Evolutionary conservation across 1,284 basidiomycete species (phyloP).

Genomic region (Boletus austroedulis): DNA sequence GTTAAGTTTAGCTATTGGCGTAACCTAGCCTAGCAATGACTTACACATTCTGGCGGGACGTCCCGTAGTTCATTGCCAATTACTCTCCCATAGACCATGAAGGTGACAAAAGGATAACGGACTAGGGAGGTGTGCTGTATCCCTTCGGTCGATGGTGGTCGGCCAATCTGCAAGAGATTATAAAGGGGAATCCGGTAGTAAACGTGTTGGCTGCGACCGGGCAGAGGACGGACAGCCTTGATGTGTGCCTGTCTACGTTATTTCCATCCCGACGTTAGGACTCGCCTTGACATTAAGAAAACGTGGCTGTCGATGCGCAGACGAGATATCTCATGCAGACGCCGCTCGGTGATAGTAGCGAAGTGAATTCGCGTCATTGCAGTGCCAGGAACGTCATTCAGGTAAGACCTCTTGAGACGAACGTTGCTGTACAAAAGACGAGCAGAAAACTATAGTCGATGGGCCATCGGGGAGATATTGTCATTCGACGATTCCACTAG

Average conservation of each 20-base stretch:
- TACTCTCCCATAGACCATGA: constrained; percentile 33
- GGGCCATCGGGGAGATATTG: neutral
- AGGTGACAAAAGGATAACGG: constrained; percentile 15
- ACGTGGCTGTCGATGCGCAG: constrained; percentile 23
- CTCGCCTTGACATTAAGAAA: constrained; percentile 26
- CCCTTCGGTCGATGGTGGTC: constrained; percentile 13
- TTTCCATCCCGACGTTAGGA: constrained; percentile 17
- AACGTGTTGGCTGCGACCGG: constrained; percentile 28
- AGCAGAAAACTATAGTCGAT: neutral
- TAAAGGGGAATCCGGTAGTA: constrained; percentile 23
- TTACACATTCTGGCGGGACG: constrained; percentile 32
- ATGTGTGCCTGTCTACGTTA: constrained; percentile 15
- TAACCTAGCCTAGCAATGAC: constrained; percentile 9
- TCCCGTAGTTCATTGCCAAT: constrained; percentile 34
- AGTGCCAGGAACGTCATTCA: constrained; percentile 16
- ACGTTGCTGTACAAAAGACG: constrained; percentile 14
- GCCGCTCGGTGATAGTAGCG: constrained; percentile 18
- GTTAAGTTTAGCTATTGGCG: constrained; percentile 15
- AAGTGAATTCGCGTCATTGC: constrained; percentile 22
- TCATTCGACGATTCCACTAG: neutral
- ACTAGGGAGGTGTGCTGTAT: constrained; percentile 14
- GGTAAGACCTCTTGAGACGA: constrained; percentile 2
- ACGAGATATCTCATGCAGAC: constrained; percentile 8
- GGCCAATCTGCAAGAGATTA: constrained; percentile 25
- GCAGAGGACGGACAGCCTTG: constrained; percentile 29